A percentile compares a stretch with the other conserved stretches of the same genome.
These are phyloP conservation scores for Phytopythium delawarense DNA, from an alignment of 352 stramenopile genomes.

Conservation along the genomic window DNA sequence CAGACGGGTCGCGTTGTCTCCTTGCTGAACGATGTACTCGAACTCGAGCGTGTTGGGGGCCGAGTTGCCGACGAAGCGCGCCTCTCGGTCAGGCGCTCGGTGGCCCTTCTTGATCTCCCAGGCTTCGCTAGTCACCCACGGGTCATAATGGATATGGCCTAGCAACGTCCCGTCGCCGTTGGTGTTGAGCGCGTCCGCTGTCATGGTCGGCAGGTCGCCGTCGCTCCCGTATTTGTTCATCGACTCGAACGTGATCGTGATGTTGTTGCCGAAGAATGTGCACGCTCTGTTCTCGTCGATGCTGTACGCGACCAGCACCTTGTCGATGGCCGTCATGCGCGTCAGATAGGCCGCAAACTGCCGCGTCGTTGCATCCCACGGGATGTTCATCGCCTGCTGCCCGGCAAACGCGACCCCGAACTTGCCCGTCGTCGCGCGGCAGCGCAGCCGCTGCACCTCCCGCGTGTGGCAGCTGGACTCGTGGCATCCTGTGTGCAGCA, in stretches of 20 bases:
- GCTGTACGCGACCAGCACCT: constrained; percentile 52
- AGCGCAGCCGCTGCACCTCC: constrained; percentile 63
- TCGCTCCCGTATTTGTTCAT: constrained; percentile 63
- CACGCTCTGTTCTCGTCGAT: constrained; percentile 55
- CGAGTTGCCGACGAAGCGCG: constrained; percentile 24
- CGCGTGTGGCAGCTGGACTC: constrained; percentile 36
- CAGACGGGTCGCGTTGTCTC: constrained; percentile 50
- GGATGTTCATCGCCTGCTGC: constrained; percentile 61
- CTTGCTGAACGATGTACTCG: constrained; percentile 48
- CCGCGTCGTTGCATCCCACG: constrained; percentile 44
- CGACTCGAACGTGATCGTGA: constrained; percentile 72
- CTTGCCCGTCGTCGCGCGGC: constrained; percentile 54
- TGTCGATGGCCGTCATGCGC: constrained; percentile 62
- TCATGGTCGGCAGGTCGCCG: constrained; percentile 63
- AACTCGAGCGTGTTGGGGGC: constrained; percentile 51
- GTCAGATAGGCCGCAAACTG: constrained; percentile 42
- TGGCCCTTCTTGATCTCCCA: constrained; percentile 68
- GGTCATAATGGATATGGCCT: constrained; percentile 37
- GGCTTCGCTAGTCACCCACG: constrained; percentile 36
- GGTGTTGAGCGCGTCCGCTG: constrained; percentile 39
- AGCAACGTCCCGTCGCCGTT: constrained; percentile 36
- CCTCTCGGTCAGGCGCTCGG: constrained; percentile 31
- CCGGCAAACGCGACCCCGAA: constrained; percentile 55
- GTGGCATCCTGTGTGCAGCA: constrained; percentile 57
- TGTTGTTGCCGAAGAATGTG: constrained; percentile 81